Conservation (phyloP, 306 rosid genomes). For the Biancaea sappan region DNA sequence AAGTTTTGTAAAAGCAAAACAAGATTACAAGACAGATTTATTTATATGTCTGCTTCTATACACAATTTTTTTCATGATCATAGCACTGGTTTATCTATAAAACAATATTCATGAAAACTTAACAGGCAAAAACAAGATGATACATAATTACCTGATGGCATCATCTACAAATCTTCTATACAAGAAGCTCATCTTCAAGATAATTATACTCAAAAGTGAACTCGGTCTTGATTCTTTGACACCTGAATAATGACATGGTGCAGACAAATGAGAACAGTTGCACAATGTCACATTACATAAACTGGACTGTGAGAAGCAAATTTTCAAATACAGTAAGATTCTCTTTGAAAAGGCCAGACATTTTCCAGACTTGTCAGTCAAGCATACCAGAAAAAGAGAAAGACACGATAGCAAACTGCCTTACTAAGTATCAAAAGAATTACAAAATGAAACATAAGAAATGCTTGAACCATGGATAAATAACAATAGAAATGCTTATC, state of each 20-base stretch:
- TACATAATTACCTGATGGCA: conserved; percentile 8
- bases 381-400: neutral
- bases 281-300: neutral
- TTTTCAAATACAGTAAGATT: neutral
- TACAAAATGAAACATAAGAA: neutral
- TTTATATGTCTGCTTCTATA: neutral
- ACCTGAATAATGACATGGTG: conserved; percentile 59
- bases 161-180: conserved; percentile 49
- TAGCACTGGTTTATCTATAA: neutral
- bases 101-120: neutral
- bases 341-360: neutral
- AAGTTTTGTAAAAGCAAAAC: neutral
- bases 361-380: neutral
- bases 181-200: conserved; percentile 92
- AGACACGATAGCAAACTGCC: neutral
- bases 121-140: neutral
- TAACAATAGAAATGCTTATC: neutral
- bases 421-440: neutral
- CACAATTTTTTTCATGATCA: too few species aligned
- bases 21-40: neutral
- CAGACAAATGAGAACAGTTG: conserved; percentile 15
- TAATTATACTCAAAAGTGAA: conserved; percentile 92
- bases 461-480: neutral
- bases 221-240: conserved; percentile 94
- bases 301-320: neutral